Conservation (phyloP, 352 stramenopile species). For the Saprolegnia diclina region DNA sequence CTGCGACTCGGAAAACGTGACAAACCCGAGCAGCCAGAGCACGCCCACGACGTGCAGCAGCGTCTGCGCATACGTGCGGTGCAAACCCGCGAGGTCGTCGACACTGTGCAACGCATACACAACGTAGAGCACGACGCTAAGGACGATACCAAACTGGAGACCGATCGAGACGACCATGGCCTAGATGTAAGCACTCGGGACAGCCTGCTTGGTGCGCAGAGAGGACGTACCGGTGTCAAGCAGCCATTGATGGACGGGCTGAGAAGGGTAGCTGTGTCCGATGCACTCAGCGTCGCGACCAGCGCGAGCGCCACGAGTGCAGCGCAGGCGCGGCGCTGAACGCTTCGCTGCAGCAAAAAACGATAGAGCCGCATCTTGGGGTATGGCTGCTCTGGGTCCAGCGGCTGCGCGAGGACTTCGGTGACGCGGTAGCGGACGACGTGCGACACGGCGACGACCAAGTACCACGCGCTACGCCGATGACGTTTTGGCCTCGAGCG, state of each 20-base stretch:
- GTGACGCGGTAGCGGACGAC: not conserved
- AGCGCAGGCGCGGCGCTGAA: not conserved
- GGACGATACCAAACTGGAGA: not conserved
- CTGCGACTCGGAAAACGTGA: not conserved
- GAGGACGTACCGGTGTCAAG: not conserved
- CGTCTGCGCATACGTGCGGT: not conserved
- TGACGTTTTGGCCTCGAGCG: not conserved
- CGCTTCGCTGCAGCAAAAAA: not conserved
- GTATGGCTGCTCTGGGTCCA: not conserved
- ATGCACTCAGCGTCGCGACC: no score
- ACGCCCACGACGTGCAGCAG: not conserved
- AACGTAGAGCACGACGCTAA: not conserved
- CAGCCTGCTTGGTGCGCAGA: no score
- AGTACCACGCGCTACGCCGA: conserved; percentile 1
- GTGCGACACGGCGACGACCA: not conserved
- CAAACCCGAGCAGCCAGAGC: not conserved
- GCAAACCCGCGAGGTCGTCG: not conserved
- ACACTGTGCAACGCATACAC: not conserved
- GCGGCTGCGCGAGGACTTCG: not conserved
- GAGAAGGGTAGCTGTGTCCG: no score
- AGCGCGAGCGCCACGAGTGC: not conserved
- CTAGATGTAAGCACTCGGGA: not conserved
- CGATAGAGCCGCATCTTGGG: not conserved
- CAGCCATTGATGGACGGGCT: no score
- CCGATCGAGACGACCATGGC: not conserved